These are phyloP conservation scores for Lichtheimia ramosa DNA, from an alignment of 371 early-diverging fungal genomes.

Conservation along the genomic window DNA sequence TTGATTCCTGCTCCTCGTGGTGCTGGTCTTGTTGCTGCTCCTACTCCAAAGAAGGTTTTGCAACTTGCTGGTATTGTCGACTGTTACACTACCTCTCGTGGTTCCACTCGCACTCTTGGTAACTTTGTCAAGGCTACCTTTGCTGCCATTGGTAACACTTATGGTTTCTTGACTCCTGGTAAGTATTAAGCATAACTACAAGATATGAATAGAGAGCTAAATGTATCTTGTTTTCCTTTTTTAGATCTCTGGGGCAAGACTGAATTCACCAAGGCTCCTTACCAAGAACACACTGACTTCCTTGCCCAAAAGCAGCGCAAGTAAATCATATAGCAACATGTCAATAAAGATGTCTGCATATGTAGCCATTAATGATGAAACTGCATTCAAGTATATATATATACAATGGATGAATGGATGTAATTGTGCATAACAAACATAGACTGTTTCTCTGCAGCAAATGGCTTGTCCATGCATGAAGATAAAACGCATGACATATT, in stretches of 20 bases:
- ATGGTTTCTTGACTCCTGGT: conserved; percentile 91
- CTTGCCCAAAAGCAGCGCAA: conserved; percentile 57
- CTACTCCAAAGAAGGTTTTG: conserved; percentile 95
- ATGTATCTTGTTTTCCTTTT: neutral
- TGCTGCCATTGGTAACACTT: conserved; percentile 94
- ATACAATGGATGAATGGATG: too few relatives aligned
- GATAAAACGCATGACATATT: too few relatives aligned
- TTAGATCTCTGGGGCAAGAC: conserved; percentile 88
- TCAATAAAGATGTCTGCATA: too few relatives aligned
- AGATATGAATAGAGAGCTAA: too few relatives aligned
- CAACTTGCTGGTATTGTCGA: conserved; percentile 97
- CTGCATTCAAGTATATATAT: too few relatives aligned
- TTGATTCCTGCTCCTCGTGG: conserved; percentile 98
- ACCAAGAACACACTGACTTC: conserved; percentile 90
- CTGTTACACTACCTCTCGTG: conserved; percentile 93
- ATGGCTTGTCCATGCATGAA: too few relatives aligned
- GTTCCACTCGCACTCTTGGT: conserved; percentile 84
- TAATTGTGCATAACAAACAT: too few relatives aligned
- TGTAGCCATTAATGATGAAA: too few relatives aligned
- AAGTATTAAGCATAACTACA: neutral
- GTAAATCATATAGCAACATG: conserved; percentile 14
- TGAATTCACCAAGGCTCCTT: conserved; percentile 80
- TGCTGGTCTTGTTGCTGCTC: conserved; percentile 97
- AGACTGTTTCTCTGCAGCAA: too few relatives aligned
- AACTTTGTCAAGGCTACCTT: conserved; percentile 99